Evolutionary conservation across 2,329 filamentous ascomycete genomes (phyloP).

Genomic region (Rhexocercosporidium sp.): DNA sequence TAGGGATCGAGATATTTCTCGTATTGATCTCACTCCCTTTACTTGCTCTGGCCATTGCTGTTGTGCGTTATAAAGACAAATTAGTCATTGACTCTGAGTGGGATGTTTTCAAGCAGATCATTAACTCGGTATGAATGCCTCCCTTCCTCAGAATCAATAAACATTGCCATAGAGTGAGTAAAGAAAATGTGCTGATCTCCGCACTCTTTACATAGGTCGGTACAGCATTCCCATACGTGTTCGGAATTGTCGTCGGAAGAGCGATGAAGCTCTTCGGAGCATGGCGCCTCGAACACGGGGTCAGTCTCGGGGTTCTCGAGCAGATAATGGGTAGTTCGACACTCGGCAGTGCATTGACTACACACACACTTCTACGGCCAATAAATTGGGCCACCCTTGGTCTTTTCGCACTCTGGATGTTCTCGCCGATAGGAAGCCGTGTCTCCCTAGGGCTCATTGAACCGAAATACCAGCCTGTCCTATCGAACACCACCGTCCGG

Average conservation of each 20-base stretch:
- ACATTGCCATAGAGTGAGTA: too few relatives aligned
- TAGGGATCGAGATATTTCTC: neutral
- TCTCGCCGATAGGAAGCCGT: conserved; percentile 30
- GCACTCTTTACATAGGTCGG: neutral
- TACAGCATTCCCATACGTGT: conserved; percentile 15
- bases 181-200: neutral
- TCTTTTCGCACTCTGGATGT: conserved; percentile 23
- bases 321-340: conserved; percentile 28
- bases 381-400: conserved; percentile 19
- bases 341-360: neutral
- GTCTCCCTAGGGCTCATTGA: conserved; percentile 4
- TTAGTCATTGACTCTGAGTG: neutral
- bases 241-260: conserved; percentile 25
- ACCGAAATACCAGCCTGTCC: neutral
- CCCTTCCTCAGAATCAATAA: too few relatives aligned
- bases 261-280: conserved; percentile 15
- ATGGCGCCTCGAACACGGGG: conserved; percentile 20
- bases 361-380: conserved; percentile 3
- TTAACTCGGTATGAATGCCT: too few relatives aligned
- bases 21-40: neutral
- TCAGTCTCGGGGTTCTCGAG: conserved; percentile 19
- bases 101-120: neutral
- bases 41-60: neutral
- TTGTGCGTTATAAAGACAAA: neutral
- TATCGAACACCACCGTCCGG: neutral